Percentiles rank a stretch among this genome's conserved stretches.
Conservation (phyloP, 208 protist species). For the Herpetomonas muscarum region DNA sequence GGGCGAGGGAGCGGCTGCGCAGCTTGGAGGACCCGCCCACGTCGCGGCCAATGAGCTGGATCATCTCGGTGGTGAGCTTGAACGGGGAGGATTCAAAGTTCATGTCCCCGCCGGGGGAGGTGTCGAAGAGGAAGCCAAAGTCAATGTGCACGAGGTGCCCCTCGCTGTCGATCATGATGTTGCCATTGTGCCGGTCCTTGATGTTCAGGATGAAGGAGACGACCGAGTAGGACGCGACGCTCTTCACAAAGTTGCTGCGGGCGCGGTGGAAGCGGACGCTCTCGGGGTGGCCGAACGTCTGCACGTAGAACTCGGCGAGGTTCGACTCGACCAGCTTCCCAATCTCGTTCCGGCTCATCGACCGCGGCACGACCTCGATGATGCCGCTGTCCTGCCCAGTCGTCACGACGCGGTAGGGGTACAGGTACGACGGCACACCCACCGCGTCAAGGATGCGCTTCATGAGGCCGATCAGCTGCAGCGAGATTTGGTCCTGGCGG, state of each 20-base stretch:
- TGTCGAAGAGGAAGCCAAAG: constrained; percentile 97
- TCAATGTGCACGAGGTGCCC: constrained; percentile 97
- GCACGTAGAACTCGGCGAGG: constrained; percentile 89
- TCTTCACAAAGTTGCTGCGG: constrained; percentile 90
- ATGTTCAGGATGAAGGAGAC: constrained; percentile 94
- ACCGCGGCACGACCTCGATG: constrained; percentile 89
- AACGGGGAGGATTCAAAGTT: constrained; percentile 94
- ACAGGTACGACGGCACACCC: constrained; percentile 83
- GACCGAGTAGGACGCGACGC: constrained; percentile 91
- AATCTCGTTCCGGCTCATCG: constrained; percentile 87
- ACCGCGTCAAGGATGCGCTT: constrained; percentile 80
- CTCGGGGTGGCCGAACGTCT: constrained; percentile 88
- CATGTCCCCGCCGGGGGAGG: constrained; percentile 93
- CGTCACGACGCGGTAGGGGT: constrained; percentile 91
- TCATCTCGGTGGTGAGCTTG: constrained; percentile 90
- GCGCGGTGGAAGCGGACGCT: constrained; percentile 78
- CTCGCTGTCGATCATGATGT: constrained; percentile 91
- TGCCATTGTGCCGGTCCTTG: constrained; percentile 95
- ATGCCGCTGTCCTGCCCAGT: constrained; percentile 86
- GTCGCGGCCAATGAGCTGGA: constrained; percentile 89
- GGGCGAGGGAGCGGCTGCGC: constrained; percentile 46
- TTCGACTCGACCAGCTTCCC: constrained; percentile 88
- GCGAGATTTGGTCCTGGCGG: constrained; percentile 91
- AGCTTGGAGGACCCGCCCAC: constrained; percentile 52
- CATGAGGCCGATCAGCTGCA: constrained; percentile 91